Base-by-base conservation (phyloP, 768 basidiomycete genomes). In the Boletus speciosus region DNA sequence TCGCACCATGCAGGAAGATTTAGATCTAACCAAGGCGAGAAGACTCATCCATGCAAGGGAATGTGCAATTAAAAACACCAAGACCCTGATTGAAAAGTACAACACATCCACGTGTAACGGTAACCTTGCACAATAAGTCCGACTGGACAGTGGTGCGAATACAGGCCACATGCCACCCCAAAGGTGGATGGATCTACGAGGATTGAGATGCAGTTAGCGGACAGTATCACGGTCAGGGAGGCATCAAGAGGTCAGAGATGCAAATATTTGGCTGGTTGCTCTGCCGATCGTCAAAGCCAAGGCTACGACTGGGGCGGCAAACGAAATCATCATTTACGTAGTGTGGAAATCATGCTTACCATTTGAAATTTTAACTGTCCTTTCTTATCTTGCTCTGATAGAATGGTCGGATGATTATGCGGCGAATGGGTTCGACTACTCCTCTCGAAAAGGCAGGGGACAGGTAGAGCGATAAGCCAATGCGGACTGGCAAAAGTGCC, bases 221-320 rank as follows among this genome's bases (percentile, higher is more conserved):
- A 31, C 15, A 31, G 35, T 39, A 29, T 46, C 41, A 52, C 35
- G 11, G 29, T 47, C 4, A 37, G 36, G 5, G 5, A 2, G 40
- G 1, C 5, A 49, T 40, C 8, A 56, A 29, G 61, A 51, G 60
- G 61, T 85, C 84, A 86, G 84, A 74, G 71, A 71, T 84, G 81
- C 83, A 81, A 79, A 67, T 67, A 66, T 81, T 85, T 85, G 82
- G 83, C 81, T 82, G 29, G 25, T 73, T 83, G 83, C 83, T 80
- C 74, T 74, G 74, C 82, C 81, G 63, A 68, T 86, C 84, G 78
- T 85, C 84, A 85, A 72, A 49, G 82, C 77, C 61, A 27, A 27
- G 67, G 78, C 81, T 85, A 84, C 74, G 84, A 84, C 84, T 85
- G 84, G 84, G 84, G 84, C 84, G 83, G 83, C 84, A 84, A 78